phyloP scores from a whole-genome alignment of 139 green algal genomes.

The Chlorokybus atmophyticus region DNA sequence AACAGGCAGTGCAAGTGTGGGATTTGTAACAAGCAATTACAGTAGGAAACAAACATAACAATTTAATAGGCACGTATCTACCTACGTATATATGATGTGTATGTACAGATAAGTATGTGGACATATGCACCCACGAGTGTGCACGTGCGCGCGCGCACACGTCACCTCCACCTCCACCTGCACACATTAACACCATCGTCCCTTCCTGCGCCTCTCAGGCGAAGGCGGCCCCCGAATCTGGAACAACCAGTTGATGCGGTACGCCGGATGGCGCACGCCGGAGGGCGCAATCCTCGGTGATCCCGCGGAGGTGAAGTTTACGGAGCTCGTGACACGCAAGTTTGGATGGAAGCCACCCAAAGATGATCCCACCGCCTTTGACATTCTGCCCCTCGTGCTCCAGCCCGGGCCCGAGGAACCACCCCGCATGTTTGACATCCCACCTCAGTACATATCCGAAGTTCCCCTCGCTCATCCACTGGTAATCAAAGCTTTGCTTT shows the following conservation, averaged over 20 bases:
- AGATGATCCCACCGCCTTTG: constrained; percentile 16
- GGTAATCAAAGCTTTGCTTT: too few relatives aligned
- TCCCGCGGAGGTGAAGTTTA: constrained; percentile 29
- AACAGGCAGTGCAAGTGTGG: too few relatives aligned
- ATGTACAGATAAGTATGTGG: too few relatives aligned
- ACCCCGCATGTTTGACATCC: constrained; percentile 29
- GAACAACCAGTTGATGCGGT: constrained; percentile 37
- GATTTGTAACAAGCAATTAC: too few relatives aligned
- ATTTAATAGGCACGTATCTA: too few relatives aligned
- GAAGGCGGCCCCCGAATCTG: constrained; percentile 31
- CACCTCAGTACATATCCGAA: constrained; percentile 16
- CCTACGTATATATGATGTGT: too few relatives aligned
- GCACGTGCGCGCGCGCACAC: too few relatives aligned
- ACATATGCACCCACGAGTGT: too few relatives aligned
- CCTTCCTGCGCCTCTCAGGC: too few relatives aligned
- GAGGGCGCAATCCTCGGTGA: constrained; percentile 6
- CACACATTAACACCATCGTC: too few relatives aligned
- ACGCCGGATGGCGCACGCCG: not conserved
- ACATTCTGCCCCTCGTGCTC: constrained; percentile 32
- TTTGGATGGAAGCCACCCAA: constrained; percentile 28
- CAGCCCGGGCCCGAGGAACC: constrained; percentile 21
- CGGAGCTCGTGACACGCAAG: constrained; percentile 21
- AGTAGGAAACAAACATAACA: too few relatives aligned
- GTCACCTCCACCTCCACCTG: too few relatives aligned
- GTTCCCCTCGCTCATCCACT: constrained; percentile 17